A percentile compares a stretch with the other conserved stretches of the same genome.
Conservation (phyloP, 1,139 yeast genomes). For the Nakaseomyces glabratus region DNA sequence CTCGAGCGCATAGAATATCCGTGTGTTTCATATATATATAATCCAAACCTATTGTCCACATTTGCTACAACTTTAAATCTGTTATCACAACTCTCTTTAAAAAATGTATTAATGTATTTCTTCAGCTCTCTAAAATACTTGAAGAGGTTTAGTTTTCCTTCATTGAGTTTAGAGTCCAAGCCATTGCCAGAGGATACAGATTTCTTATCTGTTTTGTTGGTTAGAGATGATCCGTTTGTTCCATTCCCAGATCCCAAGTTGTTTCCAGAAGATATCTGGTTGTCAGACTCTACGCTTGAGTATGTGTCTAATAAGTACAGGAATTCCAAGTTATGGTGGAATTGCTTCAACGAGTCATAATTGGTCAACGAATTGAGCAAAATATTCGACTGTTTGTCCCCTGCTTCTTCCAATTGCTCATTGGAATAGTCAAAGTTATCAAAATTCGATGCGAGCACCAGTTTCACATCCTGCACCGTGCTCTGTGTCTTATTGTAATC, state of each 20-base stretch:
- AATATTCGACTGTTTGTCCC: slow-evolving; percentile 19
- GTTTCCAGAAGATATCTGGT: slow-evolving; percentile 12
- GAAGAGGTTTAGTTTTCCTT: slow-evolving; percentile 27
- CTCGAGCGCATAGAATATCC: slow-evolving; percentile 4
- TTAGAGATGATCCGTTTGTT: slow-evolving; percentile 6
- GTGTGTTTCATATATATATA: slow-evolving; percentile 17
- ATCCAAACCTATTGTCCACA: slow-evolving; percentile 25
- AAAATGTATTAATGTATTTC: slow-evolving; percentile 17
- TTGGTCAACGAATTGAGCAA: slow-evolving; percentile 25
- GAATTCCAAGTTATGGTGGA: slow-evolving; percentile 28
- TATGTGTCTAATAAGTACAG: slow-evolving; percentile 27
- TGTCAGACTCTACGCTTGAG: slow-evolving; percentile 26
- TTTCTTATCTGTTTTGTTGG: slow-evolving; percentile 2
- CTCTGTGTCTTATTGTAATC: slow-evolving; percentile 25
- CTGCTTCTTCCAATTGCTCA: slow-evolving; percentile 10
- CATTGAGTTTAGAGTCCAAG: not conserved
- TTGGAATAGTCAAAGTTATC: slow-evolving; percentile 30
- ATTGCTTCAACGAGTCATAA: slow-evolving; percentile 25
- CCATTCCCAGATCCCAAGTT: slow-evolving; percentile 8
- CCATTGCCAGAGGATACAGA: slow-evolving; percentile 1
- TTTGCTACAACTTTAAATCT: slow-evolving; percentile 21
- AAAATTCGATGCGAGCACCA: slow-evolving; percentile 31
- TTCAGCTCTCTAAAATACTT: slow-evolving; percentile 28
- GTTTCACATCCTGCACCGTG: slow-evolving; percentile 29
- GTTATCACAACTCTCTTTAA: slow-evolving; percentile 14